Evolutionary conservation across 169 alveolate genomes (phyloP).

Genomic region (Plasmodium gaboni): DNA sequence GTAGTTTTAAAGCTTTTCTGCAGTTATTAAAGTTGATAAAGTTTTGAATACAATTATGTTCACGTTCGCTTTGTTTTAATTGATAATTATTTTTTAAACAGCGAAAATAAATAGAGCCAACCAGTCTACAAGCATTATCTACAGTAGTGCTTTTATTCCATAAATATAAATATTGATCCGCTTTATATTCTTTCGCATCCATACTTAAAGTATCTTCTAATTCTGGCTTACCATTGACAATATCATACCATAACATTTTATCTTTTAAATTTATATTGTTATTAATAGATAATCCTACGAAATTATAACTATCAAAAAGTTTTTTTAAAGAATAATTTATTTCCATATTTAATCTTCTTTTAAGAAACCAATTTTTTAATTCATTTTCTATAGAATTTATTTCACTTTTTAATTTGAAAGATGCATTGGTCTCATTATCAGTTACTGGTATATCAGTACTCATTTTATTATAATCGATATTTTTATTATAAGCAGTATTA

Average conservation of each 20-base stretch:
- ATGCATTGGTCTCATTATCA: constrained; percentile 6
- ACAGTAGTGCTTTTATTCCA: constrained; percentile 86
- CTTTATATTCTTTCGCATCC: constrained; percentile 91
- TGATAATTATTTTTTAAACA: constrained; percentile 83
- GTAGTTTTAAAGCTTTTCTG: constrained; percentile 79
- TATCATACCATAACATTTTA: constrained; percentile 85
- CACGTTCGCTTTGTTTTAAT: constrained; percentile 62
- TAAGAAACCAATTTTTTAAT: constrained; percentile 85
- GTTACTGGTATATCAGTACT: constrained; percentile 23
- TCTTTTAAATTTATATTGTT: constrained; percentile 78
- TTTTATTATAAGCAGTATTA: not conserved
- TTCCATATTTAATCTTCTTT: constrained; percentile 86
- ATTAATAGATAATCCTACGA: constrained; percentile 82
- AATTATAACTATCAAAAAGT: constrained; percentile 82
- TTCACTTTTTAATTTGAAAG: constrained; percentile 76
- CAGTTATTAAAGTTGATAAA: constrained; percentile 81
- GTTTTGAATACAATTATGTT: constrained; percentile 73
- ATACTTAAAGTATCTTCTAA: constrained; percentile 85
- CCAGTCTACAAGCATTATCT: constrained; percentile 88
- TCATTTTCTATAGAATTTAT: constrained; percentile 81
- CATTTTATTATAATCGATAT: constrained; percentile 8
- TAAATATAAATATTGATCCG: constrained; percentile 84
- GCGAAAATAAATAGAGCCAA: constrained; percentile 83
- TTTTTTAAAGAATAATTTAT: constrained; percentile 78
- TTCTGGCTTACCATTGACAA: constrained; percentile 88